These are phyloP conservation scores for Coprinopsis strossmayeri DNA, from an alignment of 768 basidiomycete species.

Conservation along the genomic window DNA sequence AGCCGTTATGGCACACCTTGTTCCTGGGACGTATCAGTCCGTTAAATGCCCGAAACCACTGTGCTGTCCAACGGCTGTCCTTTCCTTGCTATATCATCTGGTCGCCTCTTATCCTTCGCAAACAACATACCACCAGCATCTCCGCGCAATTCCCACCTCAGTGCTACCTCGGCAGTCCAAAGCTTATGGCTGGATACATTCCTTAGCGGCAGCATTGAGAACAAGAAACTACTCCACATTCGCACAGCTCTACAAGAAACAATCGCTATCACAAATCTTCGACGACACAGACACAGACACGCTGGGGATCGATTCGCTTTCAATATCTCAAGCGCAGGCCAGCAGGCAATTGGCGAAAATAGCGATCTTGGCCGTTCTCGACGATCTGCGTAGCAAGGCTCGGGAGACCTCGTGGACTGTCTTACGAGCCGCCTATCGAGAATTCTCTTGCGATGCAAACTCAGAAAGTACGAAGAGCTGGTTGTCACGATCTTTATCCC, in stretches of 20 bases:
- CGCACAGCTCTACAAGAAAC: slow-evolving; percentile 33
- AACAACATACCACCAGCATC: slow-evolving; percentile 41
- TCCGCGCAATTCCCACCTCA: slow-evolving; percentile 31
- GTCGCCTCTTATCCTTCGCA: slow-evolving; percentile 60
- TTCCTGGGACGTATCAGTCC: slow-evolving; percentile 40
- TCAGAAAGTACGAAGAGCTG: slow-evolving; percentile 35
- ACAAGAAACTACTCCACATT: slow-evolving; percentile 48
- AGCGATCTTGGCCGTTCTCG: slow-evolving; percentile 40
- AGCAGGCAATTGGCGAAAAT: slow-evolving; percentile 20
- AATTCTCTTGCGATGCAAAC: slow-evolving; percentile 38
- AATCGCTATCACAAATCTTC: slow-evolving; percentile 16
- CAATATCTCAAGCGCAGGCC: slow-evolving; percentile 10
- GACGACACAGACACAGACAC: neutral
- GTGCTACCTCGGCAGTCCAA: slow-evolving; percentile 31
- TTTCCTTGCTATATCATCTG: slow-evolving; percentile 55
- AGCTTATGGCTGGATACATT: slow-evolving; percentile 43
- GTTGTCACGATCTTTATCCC: slow-evolving; percentile 42
- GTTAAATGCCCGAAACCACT: slow-evolving; percentile 18
- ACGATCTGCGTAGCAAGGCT: slow-evolving; percentile 41
- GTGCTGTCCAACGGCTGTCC: slow-evolving; percentile 26
- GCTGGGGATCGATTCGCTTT: slow-evolving; percentile 6
- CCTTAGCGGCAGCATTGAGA: slow-evolving; percentile 46
- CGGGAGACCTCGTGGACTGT: slow-evolving; percentile 53
- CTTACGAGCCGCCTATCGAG: slow-evolving; percentile 58
- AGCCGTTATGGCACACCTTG: slow-evolving; percentile 53